Evolutionary conservation across 495 filamentous ascomycete species (phyloP).

Genomic region (Mycothermus thermophilus): DNA sequence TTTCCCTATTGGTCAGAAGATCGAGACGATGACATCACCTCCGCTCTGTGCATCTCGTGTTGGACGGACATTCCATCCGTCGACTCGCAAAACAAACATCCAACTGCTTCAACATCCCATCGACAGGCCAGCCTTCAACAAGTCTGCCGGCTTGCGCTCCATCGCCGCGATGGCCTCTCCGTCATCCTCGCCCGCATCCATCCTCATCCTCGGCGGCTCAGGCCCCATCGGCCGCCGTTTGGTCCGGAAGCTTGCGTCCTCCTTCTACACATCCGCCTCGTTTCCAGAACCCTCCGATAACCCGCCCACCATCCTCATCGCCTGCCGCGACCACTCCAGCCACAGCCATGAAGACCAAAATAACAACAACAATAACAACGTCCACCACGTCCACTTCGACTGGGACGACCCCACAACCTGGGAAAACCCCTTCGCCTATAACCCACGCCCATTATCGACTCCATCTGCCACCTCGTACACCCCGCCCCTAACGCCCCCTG

Average conservation of each 20-base stretch:
- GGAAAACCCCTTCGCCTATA: constrained; percentile 20
- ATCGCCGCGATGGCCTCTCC: not conserved
- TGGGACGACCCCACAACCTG: constrained; percentile 33
- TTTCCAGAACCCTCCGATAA: too few species aligned
- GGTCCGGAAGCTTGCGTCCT: constrained; percentile 21
- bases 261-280: constrained; percentile 15
- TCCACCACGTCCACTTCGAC: constrained; percentile 30
- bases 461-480: not conserved
- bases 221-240: constrained; percentile 34
- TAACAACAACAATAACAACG: not conserved
- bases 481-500: too few species aligned
- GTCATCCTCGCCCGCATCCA: too few species aligned
- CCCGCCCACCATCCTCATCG: constrained; percentile 21
- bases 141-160: constrained; percentile 2
- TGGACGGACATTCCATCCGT: too few species aligned
- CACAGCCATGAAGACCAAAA: not conserved
- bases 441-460: too few species aligned
- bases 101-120: too few species aligned
- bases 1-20: too few species aligned
- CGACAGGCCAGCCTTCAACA: not conserved
- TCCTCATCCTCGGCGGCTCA: constrained; percentile 37
- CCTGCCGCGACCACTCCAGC: constrained; percentile 23
- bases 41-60: too few species aligned
- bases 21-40: too few species aligned
- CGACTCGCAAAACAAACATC: too few species aligned